Base-by-base conservation (phyloP, 306 rosid species). In the Pachyrhizus erosus region DNA sequence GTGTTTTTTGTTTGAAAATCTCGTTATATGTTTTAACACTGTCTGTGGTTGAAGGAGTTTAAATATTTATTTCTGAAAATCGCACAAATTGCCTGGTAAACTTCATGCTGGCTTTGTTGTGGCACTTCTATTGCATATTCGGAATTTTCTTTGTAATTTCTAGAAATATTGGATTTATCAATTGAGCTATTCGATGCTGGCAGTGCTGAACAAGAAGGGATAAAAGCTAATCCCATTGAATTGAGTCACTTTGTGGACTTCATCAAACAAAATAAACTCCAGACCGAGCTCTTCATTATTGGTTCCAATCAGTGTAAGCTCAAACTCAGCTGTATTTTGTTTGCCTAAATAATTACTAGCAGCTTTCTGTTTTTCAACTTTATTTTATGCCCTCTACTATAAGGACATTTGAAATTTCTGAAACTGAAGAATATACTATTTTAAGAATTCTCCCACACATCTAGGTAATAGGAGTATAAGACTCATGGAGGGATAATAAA, bases 161-260 rank as follows among this genome's bases (percentile, higher is more conserved):
- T 73, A 55, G 73, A 82, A 70, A 55, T 7, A 57, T 49, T 88
- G 42, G 27, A 34, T 67, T 73, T n/a, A 80, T 77, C 75, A 49
- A 77, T 80, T 84, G 76, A 40, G 64, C 72, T 66, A 65, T 70
- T 86, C 67, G 74, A 62, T 82, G 21, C 76, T 83, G 87, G 76
- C 92, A 95, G 96, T 60, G 96, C 97, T n/a, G 97, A 89, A 85
- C 94, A 93, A 84, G 97, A 88, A 85, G 97, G 99, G 64, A 90
- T 90, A 12, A 83, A 84, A 82, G 90, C 86, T 49, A 86, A 86
- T 73, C 94, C 95, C 58, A 88, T 90, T 31, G 97, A 93, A 61
- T 74, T 91, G 91, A 73, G 76, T 74, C 93, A 89, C 58, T 92
- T 96, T 37, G 58, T 92, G 20, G 90, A 92, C 70, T 91, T 88